These are phyloP conservation scores for Hibiscus tridactylites DNA, from an alignment of 345 rosid genomes.

Conservation along the genomic window DNA sequence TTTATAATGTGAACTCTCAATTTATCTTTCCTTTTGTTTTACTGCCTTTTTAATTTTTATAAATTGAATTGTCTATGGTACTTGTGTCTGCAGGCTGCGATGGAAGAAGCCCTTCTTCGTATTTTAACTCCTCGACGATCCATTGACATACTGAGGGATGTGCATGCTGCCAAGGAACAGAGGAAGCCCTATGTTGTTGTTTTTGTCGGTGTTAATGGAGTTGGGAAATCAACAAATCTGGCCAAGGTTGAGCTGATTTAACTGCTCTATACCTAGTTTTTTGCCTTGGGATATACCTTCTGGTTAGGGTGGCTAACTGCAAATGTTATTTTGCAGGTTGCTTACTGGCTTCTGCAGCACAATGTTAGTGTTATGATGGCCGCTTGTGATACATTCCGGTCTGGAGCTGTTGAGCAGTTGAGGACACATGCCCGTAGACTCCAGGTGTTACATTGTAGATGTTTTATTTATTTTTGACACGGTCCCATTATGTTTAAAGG, in stretches of 20 bases:
- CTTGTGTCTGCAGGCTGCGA: slow-evolving; percentile 15
- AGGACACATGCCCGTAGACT: slow-evolving; percentile 96
- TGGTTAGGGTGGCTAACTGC: background rate
- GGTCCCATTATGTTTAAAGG: background rate
- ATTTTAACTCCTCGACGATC: slow-evolving; percentile 97
- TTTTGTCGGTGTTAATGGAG: slow-evolving; percentile 98
- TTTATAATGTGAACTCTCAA: background rate
- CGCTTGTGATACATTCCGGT: slow-evolving; percentile 96
- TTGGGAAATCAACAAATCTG: slow-evolving; percentile 94
- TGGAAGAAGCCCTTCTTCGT: slow-evolving; percentile 96
- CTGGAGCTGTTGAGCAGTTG: slow-evolving; percentile 99
- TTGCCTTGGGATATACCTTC: background rate
- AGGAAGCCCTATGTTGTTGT: slow-evolving; percentile 62
- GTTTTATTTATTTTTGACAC: background rate
- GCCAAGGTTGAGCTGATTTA: slow-evolving; percentile 45
- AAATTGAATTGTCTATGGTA: background rate
- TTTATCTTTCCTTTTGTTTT: background rate
- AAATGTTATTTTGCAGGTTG: slow-evolving; percentile 16
- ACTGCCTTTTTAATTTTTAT: background rate
- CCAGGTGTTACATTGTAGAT: slow-evolving; percentile 22
- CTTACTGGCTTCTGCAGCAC: slow-evolving; percentile 97
- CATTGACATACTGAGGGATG: slow-evolving; percentile 89
- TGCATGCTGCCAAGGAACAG: slow-evolving; percentile 88
- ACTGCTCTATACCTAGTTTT: background rate
- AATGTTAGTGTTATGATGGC: slow-evolving; percentile 94